Conservation (phyloP, 768 basidiomycete genomes). For the Rhizopogon roseolus region DNA sequence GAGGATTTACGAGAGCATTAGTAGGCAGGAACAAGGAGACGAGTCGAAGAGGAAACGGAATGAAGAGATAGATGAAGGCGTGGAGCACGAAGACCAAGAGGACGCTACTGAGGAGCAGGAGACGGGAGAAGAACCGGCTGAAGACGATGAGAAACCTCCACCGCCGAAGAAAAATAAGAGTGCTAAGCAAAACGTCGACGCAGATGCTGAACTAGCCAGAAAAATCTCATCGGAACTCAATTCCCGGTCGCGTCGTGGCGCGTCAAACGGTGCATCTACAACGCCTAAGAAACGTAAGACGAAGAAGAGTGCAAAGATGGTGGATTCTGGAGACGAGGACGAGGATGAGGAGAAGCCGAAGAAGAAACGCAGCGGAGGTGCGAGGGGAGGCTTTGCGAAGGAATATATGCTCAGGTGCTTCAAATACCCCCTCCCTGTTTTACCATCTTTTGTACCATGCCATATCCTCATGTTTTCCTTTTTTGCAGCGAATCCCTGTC, state of each 20-base stretch:
- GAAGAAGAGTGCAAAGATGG: slow-evolving; percentile 51
- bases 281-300: slow-evolving; percentile 42
- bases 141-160: slow-evolving; percentile 10
- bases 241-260: slow-evolving; percentile 48
- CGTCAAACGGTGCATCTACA: slow-evolving; percentile 29
- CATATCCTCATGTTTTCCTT: slow-evolving; percentile 3
- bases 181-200: slow-evolving; percentile 43
- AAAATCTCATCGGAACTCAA: slow-evolving; percentile 70
- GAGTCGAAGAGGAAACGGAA: slow-evolving; percentile 23
- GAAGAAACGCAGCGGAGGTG: slow-evolving; percentile 46
- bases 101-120: slow-evolving; percentile 22
- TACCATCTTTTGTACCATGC: slow-evolving; percentile 1
- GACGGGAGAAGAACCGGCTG: slow-evolving; percentile 7
- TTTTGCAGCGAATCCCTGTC: slow-evolving; percentile 64
- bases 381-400: slow-evolving; percentile 75
- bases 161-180: slow-evolving; percentile 35
- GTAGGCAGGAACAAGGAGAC: slow-evolving; percentile 22
- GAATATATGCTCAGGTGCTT: slow-evolving; percentile 67
- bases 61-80: slow-evolving; percentile 26
- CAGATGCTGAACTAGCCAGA: slow-evolving; percentile 68
- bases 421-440: neutral
- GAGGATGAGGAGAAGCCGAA: slow-evolving; percentile 39
- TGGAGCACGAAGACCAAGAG: neutral
- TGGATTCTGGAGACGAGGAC: slow-evolving; percentile 45
- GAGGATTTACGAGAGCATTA: slow-evolving; percentile 59